A percentile compares a stretch with the other conserved stretches of the same genome.
These are phyloP conservation scores for Acacia pycnantha DNA, from an alignment of 331 rosid species.

Conservation along the genomic window DNA sequence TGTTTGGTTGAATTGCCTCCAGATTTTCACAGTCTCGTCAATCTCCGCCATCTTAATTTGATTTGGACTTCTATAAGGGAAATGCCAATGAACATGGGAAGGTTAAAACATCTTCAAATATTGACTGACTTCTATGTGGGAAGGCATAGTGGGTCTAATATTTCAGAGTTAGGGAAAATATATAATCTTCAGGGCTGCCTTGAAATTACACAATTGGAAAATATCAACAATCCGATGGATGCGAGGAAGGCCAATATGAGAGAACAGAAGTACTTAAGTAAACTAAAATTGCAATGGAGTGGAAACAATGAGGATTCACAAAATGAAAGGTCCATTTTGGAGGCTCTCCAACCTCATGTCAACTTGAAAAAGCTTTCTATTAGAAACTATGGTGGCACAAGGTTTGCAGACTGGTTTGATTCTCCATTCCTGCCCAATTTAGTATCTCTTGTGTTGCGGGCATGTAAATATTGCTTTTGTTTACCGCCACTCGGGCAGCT, in stretches of 20 bases:
- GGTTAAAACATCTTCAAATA: neutral
- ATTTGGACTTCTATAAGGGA: neutral
- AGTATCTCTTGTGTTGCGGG: neutral
- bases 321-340: neutral
- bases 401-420: conserved; percentile 13
- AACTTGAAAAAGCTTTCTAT: neutral
- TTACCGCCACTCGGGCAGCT: conserved; percentile 28
- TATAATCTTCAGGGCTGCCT: neutral
- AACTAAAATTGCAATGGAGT: neutral
- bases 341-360: neutral
- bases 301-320: neutral
- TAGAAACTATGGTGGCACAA: conserved; percentile 11
- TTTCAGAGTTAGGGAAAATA: neutral
- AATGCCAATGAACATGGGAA: neutral
- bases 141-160: neutral
- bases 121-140: neutral
- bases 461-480: neutral
- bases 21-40: neutral
- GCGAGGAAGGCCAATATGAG: neutral
- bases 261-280: neutral
- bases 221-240: neutral
- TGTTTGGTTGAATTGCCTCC: neutral
- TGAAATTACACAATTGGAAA: neutral
- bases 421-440: conserved; percentile 12
- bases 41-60: neutral